Base-by-base conservation (phyloP, 2,329 filamentous ascomycete species). In the Dothidotthia symphoricarpi region DNA sequence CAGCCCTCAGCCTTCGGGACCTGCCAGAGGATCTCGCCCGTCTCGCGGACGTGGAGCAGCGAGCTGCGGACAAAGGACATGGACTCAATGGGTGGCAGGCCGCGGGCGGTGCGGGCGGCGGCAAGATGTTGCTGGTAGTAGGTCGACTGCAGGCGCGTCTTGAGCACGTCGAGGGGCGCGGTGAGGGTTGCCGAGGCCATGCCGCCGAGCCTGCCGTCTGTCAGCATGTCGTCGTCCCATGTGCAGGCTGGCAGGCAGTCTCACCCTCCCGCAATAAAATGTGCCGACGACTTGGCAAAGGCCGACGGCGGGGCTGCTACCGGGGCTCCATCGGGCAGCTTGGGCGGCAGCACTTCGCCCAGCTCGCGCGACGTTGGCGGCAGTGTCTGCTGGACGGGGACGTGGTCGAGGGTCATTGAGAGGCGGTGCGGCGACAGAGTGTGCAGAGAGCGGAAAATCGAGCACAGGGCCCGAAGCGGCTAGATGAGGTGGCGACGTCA, bases 151-250 rank as follows among this genome's bases (percentile, higher is more conserved):
- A 97, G 75, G 24, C 91, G 82, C 9, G 91, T 97, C 68, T 95
- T 95, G 34, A 97, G 78, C 22, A 96, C 90, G 62, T 96, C 91
- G 43, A 97, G 84, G 15, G 91, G 91, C 7, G 88, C 89, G 2
- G 91, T 96, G n/a, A 96, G 70, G n/a, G 86, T 83, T 16, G 91
- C 87, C 9, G 91, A 85, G 13, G 88, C 89, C 83, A 95, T 94
- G 53, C 90, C 90, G 54, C 90, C 90, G 35, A 88, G 71, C 28
- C 90, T 95, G 51, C 45, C 25, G 16, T n/a, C 4, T 25, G 43
- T 63, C 28, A 62, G 53, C 34, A 25, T 29, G 34, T 16, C 12
- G 30, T 13, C 14, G n/a, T n/a, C n/a, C n/a, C n/a, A n/a, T n/a
- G n/a, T n/a, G n/a, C n/a, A n/a, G 22, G 32, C 16, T 24, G 16